These are phyloP conservation scores for Cladosporium sp. DNA, from an alignment of 2,329 filamentous ascomycete species.

Conservation along the genomic window DNA sequence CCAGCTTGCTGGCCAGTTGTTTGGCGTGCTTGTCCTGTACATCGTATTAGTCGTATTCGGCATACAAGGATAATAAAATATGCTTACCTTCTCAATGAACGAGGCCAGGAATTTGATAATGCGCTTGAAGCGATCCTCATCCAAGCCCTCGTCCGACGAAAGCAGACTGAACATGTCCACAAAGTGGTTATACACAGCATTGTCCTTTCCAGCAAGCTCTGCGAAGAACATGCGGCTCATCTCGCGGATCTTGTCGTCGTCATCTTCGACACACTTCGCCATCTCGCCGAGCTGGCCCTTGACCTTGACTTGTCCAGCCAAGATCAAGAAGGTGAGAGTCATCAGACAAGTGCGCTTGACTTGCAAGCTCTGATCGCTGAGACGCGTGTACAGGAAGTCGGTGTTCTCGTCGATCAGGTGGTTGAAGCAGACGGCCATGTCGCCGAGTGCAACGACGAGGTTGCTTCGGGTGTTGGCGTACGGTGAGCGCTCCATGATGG, in stretches of 20 bases:
- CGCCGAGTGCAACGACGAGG: constrained; percentile 91
- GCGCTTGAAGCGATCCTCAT: constrained; percentile 80
- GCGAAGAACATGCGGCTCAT: constrained; percentile 98
- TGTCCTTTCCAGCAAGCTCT: constrained; percentile 95
- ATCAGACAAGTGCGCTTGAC: constrained; percentile 98
- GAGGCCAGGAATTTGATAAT: constrained; percentile 92
- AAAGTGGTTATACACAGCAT: constrained; percentile 98
- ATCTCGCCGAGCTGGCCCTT: constrained; percentile 98
- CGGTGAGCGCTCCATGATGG: constrained; percentile 91
- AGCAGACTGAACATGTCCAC: constrained; percentile 97
- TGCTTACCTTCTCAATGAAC: constrained; percentile 90
- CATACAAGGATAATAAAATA: background rate
- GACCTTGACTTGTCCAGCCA: constrained; percentile 98
- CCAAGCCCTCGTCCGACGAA: constrained; percentile 75
- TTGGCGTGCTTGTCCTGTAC: constrained; percentile 91
- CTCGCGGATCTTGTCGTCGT: constrained; percentile 91
- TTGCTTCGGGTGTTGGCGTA: constrained; percentile 94
- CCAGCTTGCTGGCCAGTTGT: constrained; percentile 88
- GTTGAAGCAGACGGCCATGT: constrained; percentile 99
- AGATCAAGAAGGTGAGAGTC: constrained; percentile 95
- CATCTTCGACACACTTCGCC: constrained; percentile 97
- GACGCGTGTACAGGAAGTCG: constrained; percentile 90
- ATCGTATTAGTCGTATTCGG: background rate
- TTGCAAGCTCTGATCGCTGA: constrained; percentile 83
- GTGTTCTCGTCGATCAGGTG: constrained; percentile 99